Base-by-base conservation (phyloP, 2,329 filamentous ascomycete genomes). In the Phyllosticta capitalensis region DNA sequence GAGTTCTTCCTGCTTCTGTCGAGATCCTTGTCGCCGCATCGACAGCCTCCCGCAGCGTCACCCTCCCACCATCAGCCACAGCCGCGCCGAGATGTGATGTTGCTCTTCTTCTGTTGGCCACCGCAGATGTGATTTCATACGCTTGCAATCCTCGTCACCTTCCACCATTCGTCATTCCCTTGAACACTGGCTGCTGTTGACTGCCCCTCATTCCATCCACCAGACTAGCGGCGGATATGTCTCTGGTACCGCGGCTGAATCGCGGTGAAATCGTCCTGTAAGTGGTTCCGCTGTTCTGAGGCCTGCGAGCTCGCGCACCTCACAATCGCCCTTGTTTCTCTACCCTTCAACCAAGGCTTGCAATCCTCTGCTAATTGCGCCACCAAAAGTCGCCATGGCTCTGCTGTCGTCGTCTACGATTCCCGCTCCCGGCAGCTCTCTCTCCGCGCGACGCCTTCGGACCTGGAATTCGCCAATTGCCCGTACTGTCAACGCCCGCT, bases 341-440 rank as follows among this genome's bases (percentile, higher is more conserved):
- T 28, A 50, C 28, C 38, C 33, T 50, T 9, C 48, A 22, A 10
- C 3, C 49, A 52, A 33, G 49, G 20, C 14, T 21, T 17, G 7
- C 21, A 21, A 20, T 19, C 5, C 50, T 2, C 5, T 33, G 26
- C 56, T 59, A 21, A 59, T 7, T n/a, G 38, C 38, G 17, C 22
- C 22, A 12, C 24, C 52, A 21, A 24, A 33, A 97, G 94, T 56
- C 94, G 92, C 63, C 91, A 96, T 72, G 88, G 90, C 69, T 90
- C 96, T 75, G 88, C 92, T 21, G 86, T 99, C 60, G 94, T 99
- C 52, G 86, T 97, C 45, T 92, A 89, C 69, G 92, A 99, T 75
- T 88, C 86, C 53, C 81, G 84, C 28, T 96, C 92, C 6, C 87
- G 87, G 64, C 89, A 92, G 66, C 84, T 99, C 64, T 90, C 90